A percentile compares a stretch with the other conserved stretches of the same genome.
Evolutionary conservation across 202 grass and related monocot species (phyloP).

Genomic region (Panicum virgatum): DNA sequence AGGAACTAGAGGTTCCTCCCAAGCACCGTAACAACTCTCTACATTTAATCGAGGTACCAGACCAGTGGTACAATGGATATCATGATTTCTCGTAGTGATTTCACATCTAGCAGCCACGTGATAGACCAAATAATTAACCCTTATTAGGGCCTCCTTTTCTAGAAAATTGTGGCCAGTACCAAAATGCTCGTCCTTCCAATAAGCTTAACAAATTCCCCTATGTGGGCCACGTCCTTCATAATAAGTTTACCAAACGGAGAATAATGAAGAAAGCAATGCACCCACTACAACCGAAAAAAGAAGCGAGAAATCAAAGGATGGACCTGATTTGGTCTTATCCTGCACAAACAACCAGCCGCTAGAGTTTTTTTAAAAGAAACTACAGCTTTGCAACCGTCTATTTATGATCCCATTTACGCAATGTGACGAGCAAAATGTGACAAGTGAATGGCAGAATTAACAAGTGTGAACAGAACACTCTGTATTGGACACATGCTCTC

Average conservation of each 20-base stretch:
- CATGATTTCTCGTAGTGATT: constrained; percentile 25
- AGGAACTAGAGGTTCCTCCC: too few relatives aligned
- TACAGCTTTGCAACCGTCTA: constrained; percentile 5
- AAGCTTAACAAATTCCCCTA: constrained; percentile 1
- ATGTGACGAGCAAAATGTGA: constrained; percentile 20
- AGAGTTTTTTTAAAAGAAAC: not conserved
- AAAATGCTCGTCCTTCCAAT: not conserved
- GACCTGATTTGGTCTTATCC: not conserved
- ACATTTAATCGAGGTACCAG: constrained; percentile 24
- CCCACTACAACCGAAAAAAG: constrained; percentile 32
- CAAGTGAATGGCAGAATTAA: not conserved
- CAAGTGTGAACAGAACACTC: not conserved
- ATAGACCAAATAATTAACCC: constrained; percentile 9
- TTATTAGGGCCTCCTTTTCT: not conserved
- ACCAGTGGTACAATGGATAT: not conserved
- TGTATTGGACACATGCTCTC: not conserved
- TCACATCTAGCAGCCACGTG: not conserved
- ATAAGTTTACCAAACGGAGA: constrained; percentile 31
- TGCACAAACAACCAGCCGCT: not conserved
- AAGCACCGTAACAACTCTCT: too few relatives aligned
- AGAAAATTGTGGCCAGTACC: not conserved
- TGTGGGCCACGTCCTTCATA: constrained; percentile 35
- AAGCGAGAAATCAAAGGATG: constrained; percentile 27
- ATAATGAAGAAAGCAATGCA: not conserved
- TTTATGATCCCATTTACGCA: not conserved